Evolutionary conservation across 345 rosid species (phyloP).

Genomic region (Acer saccharum): DNA sequence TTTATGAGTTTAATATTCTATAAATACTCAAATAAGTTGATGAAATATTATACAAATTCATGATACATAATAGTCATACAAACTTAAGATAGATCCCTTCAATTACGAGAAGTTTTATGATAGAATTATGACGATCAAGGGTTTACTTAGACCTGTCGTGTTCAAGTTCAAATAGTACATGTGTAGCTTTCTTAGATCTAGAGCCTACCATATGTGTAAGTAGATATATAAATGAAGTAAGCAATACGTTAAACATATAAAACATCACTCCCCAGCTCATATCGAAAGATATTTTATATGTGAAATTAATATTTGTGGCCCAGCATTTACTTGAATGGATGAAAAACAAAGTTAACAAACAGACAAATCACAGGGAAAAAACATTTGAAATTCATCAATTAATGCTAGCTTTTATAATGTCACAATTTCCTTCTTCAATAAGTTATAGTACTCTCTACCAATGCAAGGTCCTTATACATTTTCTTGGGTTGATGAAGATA

Average conservation of each 20-base stretch:
- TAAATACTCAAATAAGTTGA: neutral
- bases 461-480: neutral
- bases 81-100: neutral
- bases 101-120: too few species aligned
- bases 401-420: neutral
- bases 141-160: too few species aligned
- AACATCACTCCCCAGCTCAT: neutral
- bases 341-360: constrained; percentile 26
- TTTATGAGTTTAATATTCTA: neutral
- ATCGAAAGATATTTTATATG: constrained; percentile 31
- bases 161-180: too few species aligned
- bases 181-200: too few species aligned
- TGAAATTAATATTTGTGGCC: constrained; percentile 37
- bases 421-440: neutral
- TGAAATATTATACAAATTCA: neutral
- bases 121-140: too few species aligned
- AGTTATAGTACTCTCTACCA: neutral
- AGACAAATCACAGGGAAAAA: constrained; percentile 39
- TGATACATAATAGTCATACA: too few species aligned
- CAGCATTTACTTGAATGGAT: constrained; percentile 9
- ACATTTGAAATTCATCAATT: constrained; percentile 23
- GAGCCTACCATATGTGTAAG: too few species aligned
- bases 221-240: neutral
- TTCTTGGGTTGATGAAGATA: neutral
- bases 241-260: neutral